Conservation (phyloP, 352 stramenopile genomes). For the Phytophthora macrochlamydospora region DNA sequence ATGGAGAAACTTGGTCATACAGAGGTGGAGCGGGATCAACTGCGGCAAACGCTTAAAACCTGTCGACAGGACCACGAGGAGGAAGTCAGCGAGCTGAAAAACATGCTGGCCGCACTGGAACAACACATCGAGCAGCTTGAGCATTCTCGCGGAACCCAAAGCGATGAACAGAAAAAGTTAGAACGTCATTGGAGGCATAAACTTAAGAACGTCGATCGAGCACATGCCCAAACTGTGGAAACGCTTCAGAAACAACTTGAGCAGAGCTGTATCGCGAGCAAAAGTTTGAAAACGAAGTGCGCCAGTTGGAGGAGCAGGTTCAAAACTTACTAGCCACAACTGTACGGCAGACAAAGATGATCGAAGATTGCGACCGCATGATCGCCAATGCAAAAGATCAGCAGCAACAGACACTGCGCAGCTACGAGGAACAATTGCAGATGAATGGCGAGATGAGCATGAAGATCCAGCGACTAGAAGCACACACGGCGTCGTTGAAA, state of each 20-base stretch:
- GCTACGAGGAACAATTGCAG: slow-evolving; percentile 54
- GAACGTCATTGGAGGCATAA: slow-evolving; percentile 48
- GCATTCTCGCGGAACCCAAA: slow-evolving; percentile 27
- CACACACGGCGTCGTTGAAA: slow-evolving; percentile 33
- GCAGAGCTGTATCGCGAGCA: slow-evolving; percentile 28
- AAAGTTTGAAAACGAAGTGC: slow-evolving; percentile 34
- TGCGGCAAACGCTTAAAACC: slow-evolving; percentile 38
- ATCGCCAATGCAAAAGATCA: slow-evolving; percentile 52
- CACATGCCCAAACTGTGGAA: slow-evolving; percentile 31
- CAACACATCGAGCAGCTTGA: slow-evolving; percentile 47
- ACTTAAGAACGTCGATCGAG: slow-evolving; percentile 28
- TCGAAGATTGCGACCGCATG: slow-evolving; percentile 73
- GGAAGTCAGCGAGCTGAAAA: slow-evolving; percentile 21
- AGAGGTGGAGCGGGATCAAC: slow-evolving; percentile 46
- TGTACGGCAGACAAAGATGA: slow-evolving; percentile 67
- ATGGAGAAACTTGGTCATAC: slow-evolving; percentile 19
- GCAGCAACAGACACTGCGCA: slow-evolving; percentile 33
- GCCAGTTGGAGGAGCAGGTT: slow-evolving; percentile 47
- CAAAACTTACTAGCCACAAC: slow-evolving; percentile 64
- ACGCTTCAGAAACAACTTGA: slow-evolving; percentile 36
- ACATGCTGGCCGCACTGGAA: slow-evolving; percentile 29
- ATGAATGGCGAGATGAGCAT: slow-evolving; percentile 34
- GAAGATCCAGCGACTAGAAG: slow-evolving; percentile 44
- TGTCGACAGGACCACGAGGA: slow-evolving; percentile 39
- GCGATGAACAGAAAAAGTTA: slow-evolving; percentile 20